Base-by-base conservation (phyloP, 108 stramenopile species). In the Fragilaria crotonensis region DNA sequence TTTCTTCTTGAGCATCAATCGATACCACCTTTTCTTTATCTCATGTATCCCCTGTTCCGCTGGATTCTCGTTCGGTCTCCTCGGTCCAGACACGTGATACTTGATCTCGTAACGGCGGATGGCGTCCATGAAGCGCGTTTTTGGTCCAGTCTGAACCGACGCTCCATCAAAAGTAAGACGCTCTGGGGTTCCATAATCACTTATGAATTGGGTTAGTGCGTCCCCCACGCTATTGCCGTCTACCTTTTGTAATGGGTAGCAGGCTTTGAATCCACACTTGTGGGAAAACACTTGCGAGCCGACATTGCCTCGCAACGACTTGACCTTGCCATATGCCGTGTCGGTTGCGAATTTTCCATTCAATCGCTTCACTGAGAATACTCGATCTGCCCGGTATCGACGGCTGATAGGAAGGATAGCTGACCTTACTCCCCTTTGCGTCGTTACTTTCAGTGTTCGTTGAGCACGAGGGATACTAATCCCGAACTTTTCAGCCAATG, bases 371-470 rank as follows among this genome's bases (percentile, higher is more conserved):
- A 49, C 19, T 25, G 4, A 22, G 30, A n/a, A 51, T 7, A 11
- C 48, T 32, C 61, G 66, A 19, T 62, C 68, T 7, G 66, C 46
- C 23, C 57, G 61, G 57, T 63, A 72, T 1, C 71, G 59, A 22
- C 62, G 55, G 19, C 25, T 25, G 9, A 66, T n/a, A 1, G 72
- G 72, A 11, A 64, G 18, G 0, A 73, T n/a, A 1, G 59, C 62
- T 1, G 64, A 58, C 0, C 72, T 20, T 11, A 58, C 26, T 26
- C 31, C 45, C 14, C 46, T 23, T 45, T 66, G 64, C 5, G 64
- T 65, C 30, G 71, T 72, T 0, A 2, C 44, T 0, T 25, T 2
- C 5, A 73, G n/a, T 2, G 72, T 73, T 22, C 32, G 9, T 22
- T 21, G 41, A 3, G 72, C 72, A 2, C 28, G 1, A 18, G 57